These are phyloP conservation scores for Luvunga scandens DNA, from an alignment of 345 rosid genomes.

Conservation along the genomic window DNA sequence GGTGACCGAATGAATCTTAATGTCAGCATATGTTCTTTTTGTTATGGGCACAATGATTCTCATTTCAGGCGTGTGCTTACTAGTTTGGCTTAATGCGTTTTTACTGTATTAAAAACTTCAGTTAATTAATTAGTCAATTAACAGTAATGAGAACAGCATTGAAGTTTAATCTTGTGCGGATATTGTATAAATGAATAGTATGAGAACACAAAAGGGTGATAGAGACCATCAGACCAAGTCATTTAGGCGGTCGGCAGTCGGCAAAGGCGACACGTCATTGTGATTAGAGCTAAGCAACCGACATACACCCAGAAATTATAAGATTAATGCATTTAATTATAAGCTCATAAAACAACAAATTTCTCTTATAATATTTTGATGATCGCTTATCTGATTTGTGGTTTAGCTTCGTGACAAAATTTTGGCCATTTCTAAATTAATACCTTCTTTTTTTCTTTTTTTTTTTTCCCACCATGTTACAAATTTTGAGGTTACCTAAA, in stretches of 20 bases:
- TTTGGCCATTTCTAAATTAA: background rate
- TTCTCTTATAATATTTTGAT: background rate
- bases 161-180: background rate
- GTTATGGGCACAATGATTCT: background rate
- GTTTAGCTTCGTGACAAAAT: constrained; percentile 16
- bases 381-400: background rate
- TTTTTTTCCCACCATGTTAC: background rate
- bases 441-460: background rate
- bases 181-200: background rate
- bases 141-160: background rate
- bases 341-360: constrained; percentile 2
- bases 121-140: background rate
- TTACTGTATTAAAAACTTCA: background rate
- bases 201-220: background rate
- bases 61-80: background rate
- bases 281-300: background rate
- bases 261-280: constrained; percentile 5
- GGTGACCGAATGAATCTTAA: constrained; percentile 4
- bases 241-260: constrained; percentile 14
- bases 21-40: constrained; percentile 17
- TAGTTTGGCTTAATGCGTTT: background rate
- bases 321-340: background rate
- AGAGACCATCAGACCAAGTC: constrained; percentile 1
- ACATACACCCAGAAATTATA: constrained; percentile 3
- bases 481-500: background rate